Base-by-base conservation (phyloP, 2,329 filamentous ascomycete genomes). In the Ceratocystis eucalypticola region DNA sequence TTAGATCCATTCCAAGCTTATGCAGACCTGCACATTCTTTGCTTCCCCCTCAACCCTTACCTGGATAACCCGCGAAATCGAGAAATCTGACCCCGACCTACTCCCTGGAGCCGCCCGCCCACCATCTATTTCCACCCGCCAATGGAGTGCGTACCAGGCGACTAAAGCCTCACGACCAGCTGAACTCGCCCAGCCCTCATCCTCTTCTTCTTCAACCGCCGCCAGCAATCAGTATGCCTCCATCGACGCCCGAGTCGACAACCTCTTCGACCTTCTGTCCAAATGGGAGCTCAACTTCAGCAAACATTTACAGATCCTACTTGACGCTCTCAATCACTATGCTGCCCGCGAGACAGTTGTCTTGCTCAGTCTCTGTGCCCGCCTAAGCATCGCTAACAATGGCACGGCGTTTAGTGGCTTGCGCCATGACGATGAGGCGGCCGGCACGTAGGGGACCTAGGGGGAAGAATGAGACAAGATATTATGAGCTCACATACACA, bases 331-430 rank as follows among this genome's bases (percentile, higher is more conserved):
- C 69, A 97, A 99, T 72, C 96, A 97, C 75, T 95, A 96, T 71
- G 94, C 94, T 2, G 94, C 94, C 0, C 97, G 94, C 0, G 94
- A 99, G 78, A 97, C 94, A 48, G 93, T 96, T 2, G 94, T 96
- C 20, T 81, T 99, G 70, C 78, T 97, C 69, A 93, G 92, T 70
- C 79, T 99, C 17, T 96, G 91, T 73, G 91, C 91, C 12, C 78
- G 91, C 68, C 74, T 96, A 72, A 92, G 88, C 72, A 90, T 88
- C 68, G 90, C 89, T 12, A 91, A 89, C 68, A 88, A 92, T 73
- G 89, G 88, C 22, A 86, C 84, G 0, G 83, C 86, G 72, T 86
- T 82, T 71, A 81, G 82, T 8, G 84, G 84, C 2, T 71, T 84
- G 67, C 78, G 81, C 65, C 77, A 78, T n/a, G 84, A 87, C 61